Evolutionary conservation across 371 early-diverging fungal species (phyloP).

Genomic region (Mucor velutinosus): DNA sequence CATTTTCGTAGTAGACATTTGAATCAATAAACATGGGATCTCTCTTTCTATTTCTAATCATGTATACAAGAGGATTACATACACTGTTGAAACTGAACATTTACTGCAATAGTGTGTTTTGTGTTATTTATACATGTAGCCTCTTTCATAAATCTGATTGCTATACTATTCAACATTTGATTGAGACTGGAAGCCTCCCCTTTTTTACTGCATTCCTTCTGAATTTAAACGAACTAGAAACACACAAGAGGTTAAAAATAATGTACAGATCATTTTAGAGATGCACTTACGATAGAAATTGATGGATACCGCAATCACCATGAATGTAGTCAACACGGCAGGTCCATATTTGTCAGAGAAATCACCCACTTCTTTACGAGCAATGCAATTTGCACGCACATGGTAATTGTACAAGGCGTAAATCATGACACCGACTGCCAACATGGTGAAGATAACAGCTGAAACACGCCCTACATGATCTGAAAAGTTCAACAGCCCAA

Average conservation of each 20-base stretch:
- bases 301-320: constrained; percentile 74
- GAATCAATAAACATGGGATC: not conserved
- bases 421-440: constrained; percentile 73
- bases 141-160: too few relatives aligned
- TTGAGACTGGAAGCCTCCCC: not conserved
- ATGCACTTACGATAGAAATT: constrained; percentile 85
- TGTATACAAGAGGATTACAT: too few relatives aligned
- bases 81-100: too few relatives aligned
- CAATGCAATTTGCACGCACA: constrained; percentile 73
- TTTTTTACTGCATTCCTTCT: not conserved
- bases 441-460: constrained; percentile 66
- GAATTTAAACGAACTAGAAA: not conserved
- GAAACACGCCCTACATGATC: constrained; percentile 65
- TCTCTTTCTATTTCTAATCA: not conserved
- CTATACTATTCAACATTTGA: not conserved
- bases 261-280: not conserved
- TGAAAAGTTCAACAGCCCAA: constrained; percentile 79
- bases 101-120: too few relatives aligned
- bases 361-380: constrained; percentile 56
- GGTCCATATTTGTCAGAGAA: constrained; percentile 73
- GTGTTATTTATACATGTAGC: too few relatives aligned
- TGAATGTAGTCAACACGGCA: constrained; percentile 74
- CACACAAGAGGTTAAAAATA: not conserved
- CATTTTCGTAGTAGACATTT: not conserved
- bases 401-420: constrained; percentile 87